Base-by-base conservation (phyloP, 139 green algal genomes). In the Parachlorella kessleri region DNA sequence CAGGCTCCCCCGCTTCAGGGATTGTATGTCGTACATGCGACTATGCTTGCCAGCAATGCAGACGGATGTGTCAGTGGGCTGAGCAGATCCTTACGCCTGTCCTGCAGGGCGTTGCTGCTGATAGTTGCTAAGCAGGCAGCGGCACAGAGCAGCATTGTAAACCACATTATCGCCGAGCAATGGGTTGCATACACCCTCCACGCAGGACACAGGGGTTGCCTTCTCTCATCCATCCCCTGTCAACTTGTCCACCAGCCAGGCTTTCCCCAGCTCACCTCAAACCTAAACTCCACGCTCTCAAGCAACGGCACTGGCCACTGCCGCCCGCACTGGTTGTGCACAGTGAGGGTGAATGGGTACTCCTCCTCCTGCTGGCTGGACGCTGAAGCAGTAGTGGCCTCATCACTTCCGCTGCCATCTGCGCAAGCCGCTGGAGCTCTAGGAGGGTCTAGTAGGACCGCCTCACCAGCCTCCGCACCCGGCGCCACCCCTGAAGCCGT, bases 281-380 rank as follows among this genome's bases (percentile, higher is more conserved):
- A 72, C 4, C n/a, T 39, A 68, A 84, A 74, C 28, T 75, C 33
- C 32, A 89, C 42, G 3, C 53, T 55, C 66, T 84, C 30, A n/a
- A 93, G 69, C 63, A 94, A 83, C 4, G 91, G 91, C 77, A 94
- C 40, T 0, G 83, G 79, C 72, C 87, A 91, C 18, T 70, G 73
- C 0, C 41, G 28, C 2, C 91, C 90, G 68, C 92, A 86, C 38
- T 70, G 42, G 73, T 85, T 94, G 41, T 65, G 37, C 32, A 94
- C 79, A 10, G 24, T 70, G 4, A 93, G 53, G 0, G 59, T 80
- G 37, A 91, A 85, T 36, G 36, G 37, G 63, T 59, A 42, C 32
- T n/a, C 5, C 26, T 0, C 28, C 28, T 2, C 40, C 40, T 41
- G 1, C 32, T 42, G 41, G 28, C 14, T 32, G 28, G 33, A 32